Evolutionary conservation across 148 eudicot species (phyloP).

Genomic region (Rhododendron ovatum): DNA sequence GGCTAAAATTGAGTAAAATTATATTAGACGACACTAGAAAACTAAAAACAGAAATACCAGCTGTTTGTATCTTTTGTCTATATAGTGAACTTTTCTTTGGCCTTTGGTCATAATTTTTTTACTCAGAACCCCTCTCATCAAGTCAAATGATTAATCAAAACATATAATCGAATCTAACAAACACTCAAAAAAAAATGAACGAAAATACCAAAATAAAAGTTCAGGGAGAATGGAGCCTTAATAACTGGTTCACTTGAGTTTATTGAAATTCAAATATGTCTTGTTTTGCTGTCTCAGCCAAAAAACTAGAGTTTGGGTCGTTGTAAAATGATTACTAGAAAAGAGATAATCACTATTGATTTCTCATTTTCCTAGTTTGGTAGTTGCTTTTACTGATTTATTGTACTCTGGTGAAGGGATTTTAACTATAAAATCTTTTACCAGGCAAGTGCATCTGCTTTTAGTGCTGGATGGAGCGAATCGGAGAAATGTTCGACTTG

Average conservation of each 20-base stretch:
- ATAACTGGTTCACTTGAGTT: neutral
- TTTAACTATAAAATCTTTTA: conserved; percentile 27
- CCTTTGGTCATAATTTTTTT: no score
- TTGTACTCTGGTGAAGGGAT: conserved; percentile 29
- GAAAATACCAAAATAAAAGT: no score
- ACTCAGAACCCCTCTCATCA: no score
- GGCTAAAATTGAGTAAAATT: no score
- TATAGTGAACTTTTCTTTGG: no score
- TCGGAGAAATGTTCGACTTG: conserved; percentile 59
- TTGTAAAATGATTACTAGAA: neutral
- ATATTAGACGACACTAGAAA: no score
- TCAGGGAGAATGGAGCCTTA: no score
- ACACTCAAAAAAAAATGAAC: no score
- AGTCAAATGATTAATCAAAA: no score
- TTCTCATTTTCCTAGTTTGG: conserved; percentile 15
- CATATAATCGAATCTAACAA: no score
- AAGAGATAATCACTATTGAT: neutral
- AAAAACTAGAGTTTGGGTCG: neutral
- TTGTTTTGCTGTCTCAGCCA: neutral
- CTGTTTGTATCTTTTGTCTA: no score
- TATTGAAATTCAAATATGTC: neutral
- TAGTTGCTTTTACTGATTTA: conserved; percentile 17
- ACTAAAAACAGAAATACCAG: no score
- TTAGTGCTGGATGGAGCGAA: conserved; percentile 39
- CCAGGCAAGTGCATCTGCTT: conserved; percentile 18